Percentiles rank a stretch among this genome's conserved stretches.
phyloP scores from a whole-genome alignment of 371 early-diverging fungal genomes.

The Haplosporangium sp. region DNA sequence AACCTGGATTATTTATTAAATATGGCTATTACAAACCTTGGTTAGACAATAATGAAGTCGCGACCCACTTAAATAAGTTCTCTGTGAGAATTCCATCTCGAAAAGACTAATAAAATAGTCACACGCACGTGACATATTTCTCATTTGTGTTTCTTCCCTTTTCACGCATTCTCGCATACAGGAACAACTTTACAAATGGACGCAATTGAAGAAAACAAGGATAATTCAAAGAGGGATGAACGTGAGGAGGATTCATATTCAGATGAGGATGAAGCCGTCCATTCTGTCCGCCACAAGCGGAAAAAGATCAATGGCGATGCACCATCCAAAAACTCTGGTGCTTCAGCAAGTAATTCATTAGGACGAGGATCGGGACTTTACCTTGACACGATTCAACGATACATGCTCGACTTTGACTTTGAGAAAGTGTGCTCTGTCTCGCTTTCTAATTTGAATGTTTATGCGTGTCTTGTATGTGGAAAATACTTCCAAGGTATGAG shows the following conservation, averaged over 20 bases:
- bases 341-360: background rate
- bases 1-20: background rate
- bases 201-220: conserved; percentile 3
- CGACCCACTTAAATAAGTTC: conserved; percentile 41
- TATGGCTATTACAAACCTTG: background rate
- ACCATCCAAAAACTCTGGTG: background rate
- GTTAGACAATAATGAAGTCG: conserved; percentile 37
- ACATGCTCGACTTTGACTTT: conserved; percentile 97
- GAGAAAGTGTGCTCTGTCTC: conserved; percentile 97
- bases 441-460: conserved; percentile 93
- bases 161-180: background rate
- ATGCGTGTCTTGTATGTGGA: conserved; percentile 97
- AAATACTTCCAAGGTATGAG: conserved; percentile 93
- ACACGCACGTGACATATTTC: too few relatives aligned
- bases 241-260: conserved; percentile 40
- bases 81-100: conserved; percentile 40
- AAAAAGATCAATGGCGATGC: conserved; percentile 20
- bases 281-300: conserved; percentile 42
- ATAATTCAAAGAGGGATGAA: conserved; percentile 21
- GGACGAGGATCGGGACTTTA: conserved; percentile 53
- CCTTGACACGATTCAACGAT: conserved; percentile 77
- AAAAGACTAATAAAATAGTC: conserved; percentile 19
- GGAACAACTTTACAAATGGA: conserved; percentile 8
- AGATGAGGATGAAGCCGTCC: conserved; percentile 47
- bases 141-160: background rate